A percentile compares a stretch with the other conserved stretches of the same genome.
Evolutionary conservation across 2,329 filamentous ascomycete species (phyloP).

Genomic region (Hymenoscyphus fructigenus): DNA sequence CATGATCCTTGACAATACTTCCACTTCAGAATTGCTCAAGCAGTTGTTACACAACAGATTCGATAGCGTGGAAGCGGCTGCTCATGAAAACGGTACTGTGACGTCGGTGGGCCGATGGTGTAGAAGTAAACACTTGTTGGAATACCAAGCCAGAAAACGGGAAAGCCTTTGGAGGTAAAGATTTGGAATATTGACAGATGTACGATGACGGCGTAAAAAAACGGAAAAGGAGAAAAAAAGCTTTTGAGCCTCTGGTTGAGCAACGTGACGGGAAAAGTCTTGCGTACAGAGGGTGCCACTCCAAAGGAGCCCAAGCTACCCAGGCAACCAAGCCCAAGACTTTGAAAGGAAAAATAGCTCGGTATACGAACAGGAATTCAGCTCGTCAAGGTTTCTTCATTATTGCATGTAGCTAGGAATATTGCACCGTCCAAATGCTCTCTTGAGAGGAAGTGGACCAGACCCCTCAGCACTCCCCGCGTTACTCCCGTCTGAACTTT

Average conservation of each 20-base stretch:
- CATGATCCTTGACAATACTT: background rate
- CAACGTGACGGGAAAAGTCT: background rate
- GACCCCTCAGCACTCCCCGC: background rate
- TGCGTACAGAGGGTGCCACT: background rate
- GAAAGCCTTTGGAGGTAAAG: background rate
- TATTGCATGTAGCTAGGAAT: background rate
- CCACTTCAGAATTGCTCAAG: background rate
- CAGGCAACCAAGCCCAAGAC: background rate
- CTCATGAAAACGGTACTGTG: too few species aligned
- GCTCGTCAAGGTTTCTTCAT: background rate
- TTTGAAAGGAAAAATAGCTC: background rate
- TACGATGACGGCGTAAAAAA: background rate
- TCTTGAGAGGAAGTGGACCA: background rate
- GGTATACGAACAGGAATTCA: background rate
- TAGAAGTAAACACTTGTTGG: background rate
- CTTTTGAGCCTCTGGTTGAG: background rate
- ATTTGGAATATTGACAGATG: slow-evolving; percentile 1
- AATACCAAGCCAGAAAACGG: background rate
- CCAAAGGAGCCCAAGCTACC: background rate
- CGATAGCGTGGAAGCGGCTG: too few species aligned
- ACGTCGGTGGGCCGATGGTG: too few species aligned
- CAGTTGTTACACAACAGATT: background rate
- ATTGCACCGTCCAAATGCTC: background rate
- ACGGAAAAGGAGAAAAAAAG: background rate
- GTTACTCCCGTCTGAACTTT: background rate